Conservation (phyloP, 176 grass and related monocot genomes). For the Carex pumila region DNA sequence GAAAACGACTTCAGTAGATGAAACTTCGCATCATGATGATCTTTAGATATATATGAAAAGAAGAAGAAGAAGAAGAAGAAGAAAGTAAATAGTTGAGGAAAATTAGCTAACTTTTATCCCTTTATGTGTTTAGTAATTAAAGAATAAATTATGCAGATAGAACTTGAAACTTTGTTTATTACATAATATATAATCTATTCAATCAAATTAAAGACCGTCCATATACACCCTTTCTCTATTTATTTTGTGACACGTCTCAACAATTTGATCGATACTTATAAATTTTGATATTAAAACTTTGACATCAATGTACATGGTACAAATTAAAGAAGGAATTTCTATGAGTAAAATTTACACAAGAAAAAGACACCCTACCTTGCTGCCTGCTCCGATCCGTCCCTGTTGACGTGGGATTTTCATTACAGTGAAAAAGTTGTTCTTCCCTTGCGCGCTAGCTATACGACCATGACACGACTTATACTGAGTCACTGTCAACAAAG, state of each 20-base stretch:
- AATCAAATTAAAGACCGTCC: too few species aligned
- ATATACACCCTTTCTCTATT: too few species aligned
- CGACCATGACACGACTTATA: not conserved
- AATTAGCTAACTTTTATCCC: not conserved
- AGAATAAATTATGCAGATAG: not conserved
- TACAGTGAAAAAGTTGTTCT: not conserved
- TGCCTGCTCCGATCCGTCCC: too few species aligned
- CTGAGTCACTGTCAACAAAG: not conserved
- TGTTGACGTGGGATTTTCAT: not conserved
- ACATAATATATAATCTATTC: too few species aligned
- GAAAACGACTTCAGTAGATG: constrained; percentile 20
- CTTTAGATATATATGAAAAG: not conserved
- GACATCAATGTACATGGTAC: not conserved
- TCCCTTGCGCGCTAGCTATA: not conserved
- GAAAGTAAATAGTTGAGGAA: not conserved
- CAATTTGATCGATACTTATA: not conserved
- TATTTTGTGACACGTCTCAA: not conserved
- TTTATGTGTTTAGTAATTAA: not conserved
- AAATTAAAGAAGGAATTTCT: not conserved
- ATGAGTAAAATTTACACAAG: not conserved
- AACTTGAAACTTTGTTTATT: not conserved
- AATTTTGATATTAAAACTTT: not conserved
- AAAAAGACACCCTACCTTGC: not conserved
- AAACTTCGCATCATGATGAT: not conserved
- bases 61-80: not conserved